Base-by-base conservation (phyloP, 1,139 yeast species). In the Pichia sp. region DNA sequence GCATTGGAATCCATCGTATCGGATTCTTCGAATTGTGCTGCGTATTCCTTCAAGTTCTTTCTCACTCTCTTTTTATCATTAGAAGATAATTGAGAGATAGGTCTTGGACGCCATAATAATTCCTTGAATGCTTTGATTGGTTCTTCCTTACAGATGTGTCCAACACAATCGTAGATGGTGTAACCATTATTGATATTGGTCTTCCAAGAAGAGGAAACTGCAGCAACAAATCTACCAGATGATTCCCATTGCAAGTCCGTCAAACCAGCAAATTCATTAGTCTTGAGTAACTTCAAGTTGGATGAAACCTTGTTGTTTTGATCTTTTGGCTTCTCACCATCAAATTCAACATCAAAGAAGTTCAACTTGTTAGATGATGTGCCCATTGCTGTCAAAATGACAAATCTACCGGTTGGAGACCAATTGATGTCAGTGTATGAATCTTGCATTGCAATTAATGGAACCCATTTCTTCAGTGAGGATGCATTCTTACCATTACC, bases 1-100 rank as follows among this genome's bases (percentile, higher is more conserved):
- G 88, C 84, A 58, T 84, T 85, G 40, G 94, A 94, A 64, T 88
- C 97, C 93, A 87, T 88, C 36, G 94, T 94, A 66, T 93, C 99
- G 48, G 74, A 70, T 64, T 88, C 96, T 52, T 91, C 97, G 64
- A 88, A 93, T 63, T 85, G 88, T 28, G 93, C 91, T 51, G 88
- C 72, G 72, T 84, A 86, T 60, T 84, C 91, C 59, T 82, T 78
- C 67, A 91, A 68, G 65, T 83, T 81, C 80, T 85, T 82, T 67
- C 87, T 76, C 47, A 91, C 87, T 71, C 81, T 81, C 81, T 86
- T 85, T 68, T 75, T 74, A 58, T 86, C 94, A 49, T 77, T 80
- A 52, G 79, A 77, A 42, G 79, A 67, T 56, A 93, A 74, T 46
- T 79, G 64, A 5, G 88, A 71, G 16, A 74, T 77, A 35, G 98